phyloP scores from a whole-genome alignment of 2,329 filamentous ascomycete genomes.

The Colletotrichum cuscutae region DNA sequence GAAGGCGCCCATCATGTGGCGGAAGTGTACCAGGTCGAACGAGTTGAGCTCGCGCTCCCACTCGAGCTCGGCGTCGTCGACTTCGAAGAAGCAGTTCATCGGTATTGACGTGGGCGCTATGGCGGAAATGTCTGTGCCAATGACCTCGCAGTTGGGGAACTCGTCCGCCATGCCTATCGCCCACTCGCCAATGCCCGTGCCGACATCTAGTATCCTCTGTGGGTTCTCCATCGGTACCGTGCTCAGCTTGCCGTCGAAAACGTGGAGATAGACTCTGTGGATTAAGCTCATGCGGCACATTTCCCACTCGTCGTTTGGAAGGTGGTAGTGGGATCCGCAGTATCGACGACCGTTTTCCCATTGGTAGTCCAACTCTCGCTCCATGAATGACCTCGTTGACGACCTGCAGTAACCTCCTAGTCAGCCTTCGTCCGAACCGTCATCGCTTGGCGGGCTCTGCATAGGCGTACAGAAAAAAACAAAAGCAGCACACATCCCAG shows the following conservation, averaged over 20 bases:
- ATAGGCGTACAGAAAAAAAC: no score
- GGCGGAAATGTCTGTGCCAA: constrained; percentile 68
- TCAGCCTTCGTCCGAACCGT: constrained; percentile 36
- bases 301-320: constrained; percentile 74
- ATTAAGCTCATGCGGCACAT: constrained; percentile 70
- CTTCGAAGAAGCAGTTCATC: constrained; percentile 68
- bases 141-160: constrained; percentile 64
- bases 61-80: constrained; percentile 67
- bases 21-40: constrained; percentile 67
- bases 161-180: constrained; percentile 63
- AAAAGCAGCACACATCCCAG: not conserved
- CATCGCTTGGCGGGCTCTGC: not conserved
- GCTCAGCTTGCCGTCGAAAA: constrained; percentile 56
- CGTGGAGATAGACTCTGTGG: constrained; percentile 70
- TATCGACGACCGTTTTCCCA: constrained; percentile 72
- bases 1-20: constrained; percentile 66
- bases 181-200: constrained; percentile 67
- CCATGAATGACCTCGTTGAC: constrained; percentile 61
- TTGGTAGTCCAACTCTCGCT: constrained; percentile 64
- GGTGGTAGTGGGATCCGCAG: constrained; percentile 67
- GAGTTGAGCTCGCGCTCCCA: constrained; percentile 64
- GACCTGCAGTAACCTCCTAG: constrained; percentile 42
- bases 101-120: constrained; percentile 67
- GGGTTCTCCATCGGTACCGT: constrained; percentile 53
- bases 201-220: constrained; percentile 63